Conservation (phyloP, 1,284 basidiomycete species). For the Irpex sp. region DNA sequence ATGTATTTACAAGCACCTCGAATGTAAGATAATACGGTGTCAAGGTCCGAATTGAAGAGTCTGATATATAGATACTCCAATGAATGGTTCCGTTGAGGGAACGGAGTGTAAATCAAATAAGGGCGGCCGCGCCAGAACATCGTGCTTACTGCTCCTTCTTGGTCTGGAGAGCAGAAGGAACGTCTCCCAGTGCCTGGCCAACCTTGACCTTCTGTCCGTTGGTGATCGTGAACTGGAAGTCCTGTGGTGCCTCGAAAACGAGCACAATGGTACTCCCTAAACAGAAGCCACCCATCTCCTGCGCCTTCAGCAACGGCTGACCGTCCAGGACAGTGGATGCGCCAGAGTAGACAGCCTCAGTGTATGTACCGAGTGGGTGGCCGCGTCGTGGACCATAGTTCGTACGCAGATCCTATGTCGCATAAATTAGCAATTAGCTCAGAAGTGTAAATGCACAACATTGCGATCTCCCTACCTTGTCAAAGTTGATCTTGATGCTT, state of each 20-base stretch:
- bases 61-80: not conserved
- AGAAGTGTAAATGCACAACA: not conserved
- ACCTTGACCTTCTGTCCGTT: conserved; percentile 87
- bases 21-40: not conserved
- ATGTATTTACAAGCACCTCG: not conserved
- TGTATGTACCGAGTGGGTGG: conserved; percentile 84
- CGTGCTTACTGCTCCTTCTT: conserved; percentile 10
- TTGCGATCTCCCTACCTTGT: conserved; percentile 50
- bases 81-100: not conserved
- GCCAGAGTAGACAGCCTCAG: conserved; percentile 84
- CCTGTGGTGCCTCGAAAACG: conserved; percentile 90
- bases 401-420: conserved; percentile 66
- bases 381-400: conserved; percentile 63
- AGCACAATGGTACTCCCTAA: conserved; percentile 95
- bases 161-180: conserved; percentile 19
- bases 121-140: not conserved
- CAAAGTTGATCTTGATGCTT: conserved; percentile 95
- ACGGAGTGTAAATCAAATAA: not conserved
- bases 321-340: conserved; percentile 82
- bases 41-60: not conserved
- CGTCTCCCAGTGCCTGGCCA: conserved; percentile 70
- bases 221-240: conserved; percentile 79
- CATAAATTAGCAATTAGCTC: not conserved
- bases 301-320: conserved; percentile 81
- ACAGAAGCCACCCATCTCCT: conserved; percentile 98